Conservation (phyloP, 306 rosid genomes). For the Cicer pinnatifidum region DNA sequence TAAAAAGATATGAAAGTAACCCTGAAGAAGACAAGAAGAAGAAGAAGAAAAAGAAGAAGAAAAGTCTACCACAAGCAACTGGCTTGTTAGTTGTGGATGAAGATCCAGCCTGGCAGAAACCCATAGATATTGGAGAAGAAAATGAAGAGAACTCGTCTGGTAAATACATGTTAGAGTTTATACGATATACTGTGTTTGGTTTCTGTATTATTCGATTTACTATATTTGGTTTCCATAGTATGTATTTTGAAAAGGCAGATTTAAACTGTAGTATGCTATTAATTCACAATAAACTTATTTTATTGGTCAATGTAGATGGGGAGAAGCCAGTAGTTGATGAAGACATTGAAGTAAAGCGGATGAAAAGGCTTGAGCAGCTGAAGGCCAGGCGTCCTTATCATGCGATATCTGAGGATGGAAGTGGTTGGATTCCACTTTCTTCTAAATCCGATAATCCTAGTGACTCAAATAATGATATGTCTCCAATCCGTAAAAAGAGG, state of each 20-base stretch:
- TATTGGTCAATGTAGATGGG: slow-evolving; percentile 51
- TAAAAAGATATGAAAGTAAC: slow-evolving; percentile 68
- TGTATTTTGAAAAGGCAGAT: neutral
- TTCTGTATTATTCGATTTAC: slow-evolving; percentile 13
- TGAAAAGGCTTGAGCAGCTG: slow-evolving; percentile 81
- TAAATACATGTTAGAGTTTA: slow-evolving; percentile 28
- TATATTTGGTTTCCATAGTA: neutral
- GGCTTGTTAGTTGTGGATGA: slow-evolving; percentile 77
- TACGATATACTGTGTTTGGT: slow-evolving; percentile 2
- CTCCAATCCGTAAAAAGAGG: slow-evolving; percentile 69
- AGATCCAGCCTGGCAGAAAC: slow-evolving; percentile 91
- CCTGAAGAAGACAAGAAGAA: slow-evolving; percentile 56
- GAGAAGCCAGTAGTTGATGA: slow-evolving; percentile 78
- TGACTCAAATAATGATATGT: slow-evolving; percentile 52
- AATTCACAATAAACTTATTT: slow-evolving; percentile 1
- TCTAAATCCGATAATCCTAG: slow-evolving; percentile 39
- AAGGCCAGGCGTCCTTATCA: slow-evolving; percentile 68
- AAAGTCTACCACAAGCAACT: slow-evolving; percentile 50
- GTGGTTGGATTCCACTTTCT: slow-evolving; percentile 93
- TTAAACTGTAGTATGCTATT: neutral
- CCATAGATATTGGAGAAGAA: slow-evolving; percentile 68
- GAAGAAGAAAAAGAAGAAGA: slow-evolving; percentile 53
- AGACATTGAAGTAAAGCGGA: slow-evolving; percentile 86
- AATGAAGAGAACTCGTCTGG: slow-evolving; percentile 57
- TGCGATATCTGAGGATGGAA: slow-evolving; percentile 86